These are phyloP conservation scores for Heliocybe sulcata DNA, from an alignment of 1,284 basidiomycete species.

Conservation along the genomic window DNA sequence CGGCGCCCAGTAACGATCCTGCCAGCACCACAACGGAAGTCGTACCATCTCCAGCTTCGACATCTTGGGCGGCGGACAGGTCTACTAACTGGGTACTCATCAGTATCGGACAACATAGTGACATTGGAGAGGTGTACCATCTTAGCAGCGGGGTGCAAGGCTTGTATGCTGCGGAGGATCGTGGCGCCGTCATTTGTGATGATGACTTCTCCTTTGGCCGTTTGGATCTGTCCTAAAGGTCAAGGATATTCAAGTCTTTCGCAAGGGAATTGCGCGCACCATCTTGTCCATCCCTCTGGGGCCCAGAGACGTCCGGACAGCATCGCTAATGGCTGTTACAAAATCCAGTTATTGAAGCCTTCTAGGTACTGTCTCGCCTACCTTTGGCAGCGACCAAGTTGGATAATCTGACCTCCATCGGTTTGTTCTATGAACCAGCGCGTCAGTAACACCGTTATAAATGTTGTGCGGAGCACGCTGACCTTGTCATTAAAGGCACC, in stretches of 20 bases:
- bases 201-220: slow-evolving; percentile 92
- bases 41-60: slow-evolving; percentile 99
- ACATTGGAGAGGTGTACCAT: slow-evolving; percentile 58
- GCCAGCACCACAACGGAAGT: slow-evolving; percentile 97
- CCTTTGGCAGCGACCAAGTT: slow-evolving; percentile 97
- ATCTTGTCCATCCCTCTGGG: slow-evolving; percentile 99
- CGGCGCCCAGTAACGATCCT: slow-evolving; percentile 87
- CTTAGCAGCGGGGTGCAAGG: slow-evolving; percentile 95
- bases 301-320: slow-evolving; percentile 93
- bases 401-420: slow-evolving; percentile 89
- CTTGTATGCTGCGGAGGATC: slow-evolving; percentile 95
- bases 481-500: slow-evolving; percentile 83
- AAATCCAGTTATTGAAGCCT: slow-evolving; percentile 11
- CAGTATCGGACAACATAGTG: slow-evolving; percentile 1
- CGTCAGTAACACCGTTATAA: slow-evolving; percentile 15
- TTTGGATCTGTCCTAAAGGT: slow-evolving; percentile 75
- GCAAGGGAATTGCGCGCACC: slow-evolving; percentile 41
- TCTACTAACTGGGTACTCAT: slow-evolving; percentile 72
- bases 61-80: slow-evolving; percentile 95
- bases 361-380: slow-evolving; percentile 21
- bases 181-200: slow-evolving; percentile 99
- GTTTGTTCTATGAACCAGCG: slow-evolving; percentile 63
- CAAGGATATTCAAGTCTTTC: not conserved
- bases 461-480: slow-evolving; percentile 7
- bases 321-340: slow-evolving; percentile 87